Percentiles rank a stretch among this genome's conserved stretches.
These are phyloP conservation scores for Protea cynaroides DNA, from an alignment of 164 flowering plant species.

Conservation along the genomic window DNA sequence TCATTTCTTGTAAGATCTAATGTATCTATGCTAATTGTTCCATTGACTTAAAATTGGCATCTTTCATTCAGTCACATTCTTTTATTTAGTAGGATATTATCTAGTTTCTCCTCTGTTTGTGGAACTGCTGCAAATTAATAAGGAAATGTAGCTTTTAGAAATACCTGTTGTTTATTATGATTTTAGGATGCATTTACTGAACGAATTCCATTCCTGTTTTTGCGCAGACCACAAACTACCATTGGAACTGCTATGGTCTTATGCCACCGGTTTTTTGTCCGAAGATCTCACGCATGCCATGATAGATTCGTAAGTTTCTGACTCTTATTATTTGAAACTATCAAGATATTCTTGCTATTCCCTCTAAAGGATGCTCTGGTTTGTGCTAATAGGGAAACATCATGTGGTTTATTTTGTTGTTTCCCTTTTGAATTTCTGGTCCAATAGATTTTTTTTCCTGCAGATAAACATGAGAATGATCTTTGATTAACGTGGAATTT, in stretches of 20 bases:
- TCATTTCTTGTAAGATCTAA: neutral
- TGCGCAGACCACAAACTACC: constrained; percentile 92
- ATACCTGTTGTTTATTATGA: neutral
- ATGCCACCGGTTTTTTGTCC: constrained; percentile 94
- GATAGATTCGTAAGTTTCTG: constrained; percentile 84
- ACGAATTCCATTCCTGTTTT: constrained; percentile 1
- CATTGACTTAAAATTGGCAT: neutral
- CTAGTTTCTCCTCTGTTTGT: too few relatives aligned
- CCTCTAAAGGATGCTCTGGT: neutral
- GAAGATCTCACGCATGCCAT: constrained; percentile 88
- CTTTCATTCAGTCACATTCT: neutral
- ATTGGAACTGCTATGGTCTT: constrained; percentile 93
- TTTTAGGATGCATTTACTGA: neutral
- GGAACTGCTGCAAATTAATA: too few relatives aligned
- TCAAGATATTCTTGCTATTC: too few relatives aligned
- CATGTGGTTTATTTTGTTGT: neutral
- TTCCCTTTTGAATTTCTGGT: neutral
- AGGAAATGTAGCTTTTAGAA: too few relatives aligned
- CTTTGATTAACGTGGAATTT: too few relatives aligned
- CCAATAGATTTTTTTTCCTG: too few relatives aligned
- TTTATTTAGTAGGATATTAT: neutral
- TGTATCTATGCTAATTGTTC: neutral
- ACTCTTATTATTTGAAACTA: too few relatives aligned
- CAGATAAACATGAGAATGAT: too few relatives aligned
- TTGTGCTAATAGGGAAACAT: neutral